A percentile compares a stretch with the other conserved stretches of the same genome.
Conservation (phyloP, 1,139 yeast genomes). For the Wickerhamiella infanticola region DNA sequence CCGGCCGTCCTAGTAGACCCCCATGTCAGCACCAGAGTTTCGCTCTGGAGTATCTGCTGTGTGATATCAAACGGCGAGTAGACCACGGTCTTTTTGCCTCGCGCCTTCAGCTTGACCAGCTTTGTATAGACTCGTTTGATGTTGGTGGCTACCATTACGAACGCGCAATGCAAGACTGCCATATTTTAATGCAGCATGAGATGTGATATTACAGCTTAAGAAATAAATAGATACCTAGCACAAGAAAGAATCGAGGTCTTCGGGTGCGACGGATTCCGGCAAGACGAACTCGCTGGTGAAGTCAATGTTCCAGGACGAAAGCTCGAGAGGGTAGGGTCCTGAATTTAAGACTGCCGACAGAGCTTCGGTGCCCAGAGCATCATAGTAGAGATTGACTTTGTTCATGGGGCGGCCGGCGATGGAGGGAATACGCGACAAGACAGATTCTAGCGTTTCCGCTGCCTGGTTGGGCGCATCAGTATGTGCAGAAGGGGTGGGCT, state of each 20-base stretch:
- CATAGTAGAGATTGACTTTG: conserved; percentile 18
- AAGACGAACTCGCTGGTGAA: conserved; percentile 5
- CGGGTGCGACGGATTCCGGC: conserved; percentile 6
- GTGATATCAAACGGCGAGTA: too few species aligned
- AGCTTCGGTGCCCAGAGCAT: conserved; percentile 11
- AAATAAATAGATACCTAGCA: neutral
- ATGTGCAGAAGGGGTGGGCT: neutral
- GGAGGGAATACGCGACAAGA: neutral
- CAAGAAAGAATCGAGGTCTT: neutral
- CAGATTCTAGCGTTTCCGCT: neutral
- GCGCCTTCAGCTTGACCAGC: too few species aligned
- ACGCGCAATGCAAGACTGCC: too few species aligned
- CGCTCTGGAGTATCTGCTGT: neutral
- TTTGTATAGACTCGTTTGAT: too few species aligned
- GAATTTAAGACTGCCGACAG: conserved; percentile 8
- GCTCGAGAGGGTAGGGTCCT: neutral
- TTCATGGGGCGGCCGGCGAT: neutral
- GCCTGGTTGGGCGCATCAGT: neutral
- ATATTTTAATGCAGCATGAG: too few species aligned
- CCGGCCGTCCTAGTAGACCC: neutral
- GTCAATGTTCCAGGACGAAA: conserved; percentile 2
- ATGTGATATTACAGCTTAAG: neutral
- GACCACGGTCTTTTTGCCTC: too few species aligned
- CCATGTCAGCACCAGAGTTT: neutral
- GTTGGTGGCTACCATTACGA: too few species aligned